These are phyloP conservation scores for Pseudocercospora musae DNA, from an alignment of 2,329 filamentous ascomycete species.

Conservation along the genomic window DNA sequence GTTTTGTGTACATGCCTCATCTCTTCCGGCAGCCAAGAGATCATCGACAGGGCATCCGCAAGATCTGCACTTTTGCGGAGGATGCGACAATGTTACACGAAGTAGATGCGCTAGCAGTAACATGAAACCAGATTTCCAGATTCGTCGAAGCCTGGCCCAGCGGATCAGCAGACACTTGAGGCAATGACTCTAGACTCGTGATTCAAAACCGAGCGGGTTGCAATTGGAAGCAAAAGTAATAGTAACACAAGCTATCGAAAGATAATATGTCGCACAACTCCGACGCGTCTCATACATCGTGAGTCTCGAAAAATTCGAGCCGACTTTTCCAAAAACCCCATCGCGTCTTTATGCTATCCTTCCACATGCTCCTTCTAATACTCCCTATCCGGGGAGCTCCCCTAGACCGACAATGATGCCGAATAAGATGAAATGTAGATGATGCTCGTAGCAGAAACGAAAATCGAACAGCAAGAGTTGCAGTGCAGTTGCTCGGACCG, in stretches of 20 bases:
- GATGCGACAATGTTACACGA: background rate
- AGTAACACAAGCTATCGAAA: background rate
- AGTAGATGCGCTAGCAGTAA: background rate
- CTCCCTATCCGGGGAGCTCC: background rate
- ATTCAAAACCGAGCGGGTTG: background rate
- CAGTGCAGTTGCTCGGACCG: background rate
- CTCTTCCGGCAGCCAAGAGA: background rate
- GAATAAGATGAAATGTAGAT: background rate
- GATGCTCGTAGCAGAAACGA: background rate
- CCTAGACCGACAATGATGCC: background rate
- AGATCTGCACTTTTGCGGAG: background rate
- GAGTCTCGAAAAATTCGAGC: background rate
- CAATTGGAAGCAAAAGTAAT: background rate
- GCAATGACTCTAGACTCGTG: no score
- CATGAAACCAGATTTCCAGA: background rate
- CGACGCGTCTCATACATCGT: background rate
- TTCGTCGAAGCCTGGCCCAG: background rate
- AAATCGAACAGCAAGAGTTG: background rate
- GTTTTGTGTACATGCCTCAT: background rate
- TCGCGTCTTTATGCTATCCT: background rate
- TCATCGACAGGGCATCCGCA: background rate
- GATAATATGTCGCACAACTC: background rate
- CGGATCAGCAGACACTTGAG: background rate
- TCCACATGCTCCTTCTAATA: background rate
- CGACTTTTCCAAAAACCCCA: background rate